Evolutionary conservation across 495 filamentous ascomycete species (phyloP).

Genomic region (Podospora australis): DNA sequence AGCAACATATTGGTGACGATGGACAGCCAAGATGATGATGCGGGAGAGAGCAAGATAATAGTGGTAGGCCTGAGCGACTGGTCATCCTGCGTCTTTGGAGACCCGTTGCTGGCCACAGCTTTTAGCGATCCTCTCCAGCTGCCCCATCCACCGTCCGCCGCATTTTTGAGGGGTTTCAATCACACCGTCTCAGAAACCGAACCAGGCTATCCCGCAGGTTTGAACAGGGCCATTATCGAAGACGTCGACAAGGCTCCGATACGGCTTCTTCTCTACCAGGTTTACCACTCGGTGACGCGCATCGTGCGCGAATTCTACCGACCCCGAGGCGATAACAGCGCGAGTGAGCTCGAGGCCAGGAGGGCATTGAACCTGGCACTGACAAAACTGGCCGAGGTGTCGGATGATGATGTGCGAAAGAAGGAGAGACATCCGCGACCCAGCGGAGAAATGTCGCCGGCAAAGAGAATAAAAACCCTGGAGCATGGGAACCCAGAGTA

Average conservation of each 20-base stretch:
- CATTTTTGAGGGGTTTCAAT: slow-evolving; percentile 36
- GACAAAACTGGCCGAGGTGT: slow-evolving; percentile 29
- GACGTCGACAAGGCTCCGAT: slow-evolving; percentile 26
- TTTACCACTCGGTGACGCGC: slow-evolving; percentile 39
- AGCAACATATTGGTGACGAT: slow-evolving; percentile 27
- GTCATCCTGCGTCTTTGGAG: slow-evolving; percentile 53
- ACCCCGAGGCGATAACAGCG: slow-evolving; percentile 35
- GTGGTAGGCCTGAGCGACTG: slow-evolving; percentile 40
- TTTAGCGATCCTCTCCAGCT: slow-evolving; percentile 32
- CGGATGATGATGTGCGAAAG: slow-evolving; percentile 13
- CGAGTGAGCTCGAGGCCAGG: slow-evolving; percentile 40
- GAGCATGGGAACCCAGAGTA: neutral
- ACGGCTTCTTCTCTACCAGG: slow-evolving; percentile 42
- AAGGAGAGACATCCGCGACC: slow-evolving; percentile 24
- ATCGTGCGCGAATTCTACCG: slow-evolving; percentile 46
- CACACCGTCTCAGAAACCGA: neutral
- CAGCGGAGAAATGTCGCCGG: slow-evolving; percentile 29
- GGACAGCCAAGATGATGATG: neutral
- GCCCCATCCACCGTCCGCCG: slow-evolving; percentile 18
- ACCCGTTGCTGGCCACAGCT: slow-evolving; percentile 47
- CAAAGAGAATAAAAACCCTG: slow-evolving; percentile 21
- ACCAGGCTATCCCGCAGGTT: neutral
- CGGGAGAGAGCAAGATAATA: slow-evolving; percentile 1
- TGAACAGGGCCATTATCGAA: slow-evolving; percentile 27
- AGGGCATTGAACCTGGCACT: slow-evolving; percentile 34